phyloP scores from a whole-genome alignment of 257 asterid genomes.

The Solanum piurae region DNA sequence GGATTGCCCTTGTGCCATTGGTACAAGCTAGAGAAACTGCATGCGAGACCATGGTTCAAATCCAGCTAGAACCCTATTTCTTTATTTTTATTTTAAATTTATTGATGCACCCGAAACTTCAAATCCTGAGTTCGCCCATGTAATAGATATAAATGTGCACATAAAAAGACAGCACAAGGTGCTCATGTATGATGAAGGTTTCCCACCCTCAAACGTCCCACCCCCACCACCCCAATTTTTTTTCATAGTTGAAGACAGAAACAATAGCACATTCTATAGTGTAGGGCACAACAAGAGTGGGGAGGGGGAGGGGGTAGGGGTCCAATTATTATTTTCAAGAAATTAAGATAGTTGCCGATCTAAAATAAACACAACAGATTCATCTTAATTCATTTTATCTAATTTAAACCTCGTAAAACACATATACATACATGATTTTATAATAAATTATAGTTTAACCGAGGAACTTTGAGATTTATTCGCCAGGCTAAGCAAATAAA shows the following conservation, averaged over 20 bases:
- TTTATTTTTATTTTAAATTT: too few relatives aligned
- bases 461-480: background rate
- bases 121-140: accelerated
- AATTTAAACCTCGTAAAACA: background rate
- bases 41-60: background rate
- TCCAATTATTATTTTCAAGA: background rate
- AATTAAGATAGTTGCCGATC: background rate
- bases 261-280: background rate
- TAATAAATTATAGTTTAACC: background rate
- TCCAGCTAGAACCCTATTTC: too few relatives aligned
- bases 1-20: background rate
- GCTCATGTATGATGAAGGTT: background rate
- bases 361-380: background rate
- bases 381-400: background rate
- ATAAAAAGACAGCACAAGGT: background rate
- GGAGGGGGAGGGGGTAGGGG: background rate
- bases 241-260: background rate
- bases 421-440: too few relatives aligned
- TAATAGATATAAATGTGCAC: background rate
- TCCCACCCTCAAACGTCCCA: background rate
- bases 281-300: background rate
- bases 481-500: background rate
- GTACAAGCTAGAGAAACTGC: background rate
- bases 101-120: background rate
- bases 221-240: background rate